Evolutionary conservation across 2,329 filamentous ascomycete genomes (phyloP).

Genomic region (Alternaria gaisen): DNA sequence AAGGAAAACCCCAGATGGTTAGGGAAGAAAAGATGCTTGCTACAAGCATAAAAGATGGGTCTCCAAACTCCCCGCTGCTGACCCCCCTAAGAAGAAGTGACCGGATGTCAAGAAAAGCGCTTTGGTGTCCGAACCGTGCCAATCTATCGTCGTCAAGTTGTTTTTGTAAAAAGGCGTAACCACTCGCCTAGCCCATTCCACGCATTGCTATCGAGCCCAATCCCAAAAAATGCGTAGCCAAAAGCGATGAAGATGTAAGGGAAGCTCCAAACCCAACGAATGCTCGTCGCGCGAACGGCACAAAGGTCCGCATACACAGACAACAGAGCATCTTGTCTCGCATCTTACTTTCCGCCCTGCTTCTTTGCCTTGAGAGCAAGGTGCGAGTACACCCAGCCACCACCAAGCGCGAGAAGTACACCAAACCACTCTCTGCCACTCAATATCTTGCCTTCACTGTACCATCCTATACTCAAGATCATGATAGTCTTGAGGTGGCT

Average conservation of each 20-base stretch:
- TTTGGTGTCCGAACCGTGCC: not conserved
- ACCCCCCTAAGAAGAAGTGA: not conserved
- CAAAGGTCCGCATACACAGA: not conserved
- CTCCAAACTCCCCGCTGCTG: not conserved
- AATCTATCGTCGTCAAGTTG: not conserved
- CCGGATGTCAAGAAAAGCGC: not conserved
- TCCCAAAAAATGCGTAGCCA: not conserved
- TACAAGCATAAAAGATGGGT: not conserved
- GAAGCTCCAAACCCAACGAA: not conserved
- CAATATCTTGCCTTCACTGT: constrained; percentile 55
- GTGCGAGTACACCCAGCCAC: constrained; percentile 58
- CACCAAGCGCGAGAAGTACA: constrained; percentile 56
- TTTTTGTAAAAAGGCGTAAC: not conserved
- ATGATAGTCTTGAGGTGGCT: constrained; percentile 58
- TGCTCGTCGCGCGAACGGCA: not conserved
- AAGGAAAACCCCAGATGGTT: not conserved
- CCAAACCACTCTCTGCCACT: constrained; percentile 53
- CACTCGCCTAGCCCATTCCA: not conserved
- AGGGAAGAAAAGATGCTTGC: not conserved
- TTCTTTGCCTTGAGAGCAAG: constrained; percentile 50
- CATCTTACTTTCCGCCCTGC: constrained; percentile 37
- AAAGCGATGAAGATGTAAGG: not conserved
- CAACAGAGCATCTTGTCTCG: not conserved
- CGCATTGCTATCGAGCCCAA: not conserved
- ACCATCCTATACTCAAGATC: constrained; percentile 58